Evolutionary conservation across 73 alveolate species (phyloP).

Genomic region (Uronychia binucleata): DNA sequence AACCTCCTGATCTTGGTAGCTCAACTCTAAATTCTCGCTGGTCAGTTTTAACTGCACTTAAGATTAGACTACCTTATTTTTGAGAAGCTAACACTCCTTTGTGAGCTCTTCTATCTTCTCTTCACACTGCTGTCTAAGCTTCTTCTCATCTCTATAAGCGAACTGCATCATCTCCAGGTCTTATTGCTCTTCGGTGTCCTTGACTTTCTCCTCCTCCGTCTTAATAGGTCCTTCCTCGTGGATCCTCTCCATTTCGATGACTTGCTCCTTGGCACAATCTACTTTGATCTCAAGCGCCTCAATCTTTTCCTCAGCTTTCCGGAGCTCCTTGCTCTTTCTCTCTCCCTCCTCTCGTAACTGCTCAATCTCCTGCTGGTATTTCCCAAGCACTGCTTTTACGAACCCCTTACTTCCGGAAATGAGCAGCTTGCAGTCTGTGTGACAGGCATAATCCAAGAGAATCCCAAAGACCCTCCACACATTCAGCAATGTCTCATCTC

Average conservation of each 20-base stretch:
- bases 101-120: background rate
- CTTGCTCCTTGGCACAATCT: background rate
- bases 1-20: background rate
- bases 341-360: background rate
- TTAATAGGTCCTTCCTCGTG: no score
- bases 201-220: no score
- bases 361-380: background rate
- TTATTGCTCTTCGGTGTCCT: no score
- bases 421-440: slow-evolving; percentile 60
- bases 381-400: background rate
- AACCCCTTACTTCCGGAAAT: slow-evolving; percentile 21
- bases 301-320: background rate
- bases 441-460: slow-evolving; percentile 65
- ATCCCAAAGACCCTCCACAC: slow-evolving; percentile 73
- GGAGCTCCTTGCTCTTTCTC: background rate
- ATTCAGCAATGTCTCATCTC: slow-evolving; percentile 7
- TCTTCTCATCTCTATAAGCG: background rate
- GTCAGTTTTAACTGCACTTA: background rate
- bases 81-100: background rate
- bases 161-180: background rate
- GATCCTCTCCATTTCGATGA: background rate
- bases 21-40: background rate
- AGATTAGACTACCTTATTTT: background rate
- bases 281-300: background rate
- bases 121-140: background rate